phyloP scores from a whole-genome alignment of 2,329 filamentous ascomycete species.

The Pseudogymnoascus sp. region DNA sequence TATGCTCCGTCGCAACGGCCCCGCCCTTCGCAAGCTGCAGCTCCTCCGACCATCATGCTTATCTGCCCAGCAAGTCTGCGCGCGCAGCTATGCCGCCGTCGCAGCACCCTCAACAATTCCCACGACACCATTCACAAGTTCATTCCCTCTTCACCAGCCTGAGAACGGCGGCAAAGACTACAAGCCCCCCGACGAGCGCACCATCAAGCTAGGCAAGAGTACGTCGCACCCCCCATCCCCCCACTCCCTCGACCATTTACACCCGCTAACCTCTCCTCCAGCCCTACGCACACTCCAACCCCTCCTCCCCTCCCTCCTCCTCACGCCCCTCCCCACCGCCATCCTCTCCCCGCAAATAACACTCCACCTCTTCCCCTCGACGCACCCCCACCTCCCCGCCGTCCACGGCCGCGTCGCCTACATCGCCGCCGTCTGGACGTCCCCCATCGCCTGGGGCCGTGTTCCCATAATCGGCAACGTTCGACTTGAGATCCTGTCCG shows the following conservation, averaged over 20 bases:
- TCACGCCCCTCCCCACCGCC: slow-evolving; percentile 61
- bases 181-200: slow-evolving; percentile 45
- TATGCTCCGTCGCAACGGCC: slow-evolving; percentile 4
- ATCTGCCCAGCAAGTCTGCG: not conserved
- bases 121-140: slow-evolving; percentile 32
- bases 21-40: not conserved
- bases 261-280: slow-evolving; percentile 26
- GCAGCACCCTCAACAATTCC: not conserved
- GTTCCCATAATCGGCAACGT: slow-evolving; percentile 88
- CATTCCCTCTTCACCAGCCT: slow-evolving; percentile 18
- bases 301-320: slow-evolving; percentile 57
- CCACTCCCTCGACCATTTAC: not conserved
- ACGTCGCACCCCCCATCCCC: slow-evolving; percentile 23
- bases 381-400: slow-evolving; percentile 81
- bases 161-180: slow-evolving; percentile 19
- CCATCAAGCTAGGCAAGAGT: slow-evolving; percentile 58
- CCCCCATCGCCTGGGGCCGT: slow-evolving; percentile 90
- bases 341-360: slow-evolving; percentile 69
- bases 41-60: not conserved
- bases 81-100: not conserved
- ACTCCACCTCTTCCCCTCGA: slow-evolving; percentile 63
- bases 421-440: slow-evolving; percentile 89
- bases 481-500: slow-evolving; percentile 75
- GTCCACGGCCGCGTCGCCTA: slow-evolving; percentile 88
- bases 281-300: slow-evolving; percentile 58